These are phyloP conservation scores for Cutaneotrichosporon sp. DNA, from an alignment of 1,284 basidiomycete genomes.

Conservation along the genomic window DNA sequence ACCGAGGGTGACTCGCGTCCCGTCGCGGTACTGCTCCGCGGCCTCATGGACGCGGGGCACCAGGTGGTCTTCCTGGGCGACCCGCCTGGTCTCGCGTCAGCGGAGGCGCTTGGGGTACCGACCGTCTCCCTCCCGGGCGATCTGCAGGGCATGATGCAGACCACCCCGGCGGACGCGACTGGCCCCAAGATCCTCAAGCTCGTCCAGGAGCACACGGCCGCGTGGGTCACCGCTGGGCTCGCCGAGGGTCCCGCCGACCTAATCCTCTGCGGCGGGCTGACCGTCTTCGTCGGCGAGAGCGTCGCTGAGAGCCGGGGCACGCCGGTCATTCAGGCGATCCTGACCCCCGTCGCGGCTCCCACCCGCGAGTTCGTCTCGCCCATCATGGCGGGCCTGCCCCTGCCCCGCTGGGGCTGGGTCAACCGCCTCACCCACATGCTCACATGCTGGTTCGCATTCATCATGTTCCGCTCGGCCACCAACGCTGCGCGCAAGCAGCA, in stretches of 20 bases:
- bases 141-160: background rate
- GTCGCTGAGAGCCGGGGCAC: background rate
- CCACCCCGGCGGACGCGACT: background rate
- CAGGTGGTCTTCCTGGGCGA: background rate
- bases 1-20: slow-evolving; percentile 6
- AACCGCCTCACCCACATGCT: background rate
- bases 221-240: background rate
- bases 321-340: background rate
- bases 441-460: background rate
- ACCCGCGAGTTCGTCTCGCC: background rate
- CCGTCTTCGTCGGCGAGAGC: background rate
- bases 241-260: background rate
- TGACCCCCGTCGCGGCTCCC: background rate
- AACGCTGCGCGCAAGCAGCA: background rate
- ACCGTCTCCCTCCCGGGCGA: background rate
- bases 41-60: slow-evolving; percentile 7
- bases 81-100: background rate
- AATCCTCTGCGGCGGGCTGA: background rate
- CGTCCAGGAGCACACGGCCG: background rate
- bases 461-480: background rate
- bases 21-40: background rate
- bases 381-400: background rate
- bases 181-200: background rate
- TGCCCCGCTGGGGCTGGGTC: background rate
- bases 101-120: background rate